Percentiles rank a stretch among this genome's conserved stretches.
Evolutionary conservation across 345 rosid genomes (phyloP).

Genomic region (Salix udensis): DNA sequence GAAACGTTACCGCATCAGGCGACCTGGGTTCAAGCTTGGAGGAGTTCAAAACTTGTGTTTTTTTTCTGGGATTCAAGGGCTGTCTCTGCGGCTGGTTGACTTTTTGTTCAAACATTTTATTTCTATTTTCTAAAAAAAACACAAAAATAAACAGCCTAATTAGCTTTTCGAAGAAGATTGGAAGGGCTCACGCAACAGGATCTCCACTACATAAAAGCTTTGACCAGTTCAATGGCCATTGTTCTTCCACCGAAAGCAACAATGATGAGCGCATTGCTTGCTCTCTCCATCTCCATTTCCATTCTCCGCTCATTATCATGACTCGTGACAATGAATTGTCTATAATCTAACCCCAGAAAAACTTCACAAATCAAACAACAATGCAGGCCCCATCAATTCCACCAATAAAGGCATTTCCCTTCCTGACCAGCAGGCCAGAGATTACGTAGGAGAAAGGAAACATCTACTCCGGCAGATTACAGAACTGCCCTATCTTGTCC

Average conservation of each 20-base stretch:
- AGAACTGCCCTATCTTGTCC: not conserved
- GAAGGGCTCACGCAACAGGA: not conserved
- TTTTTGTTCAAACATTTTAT: too few species aligned
- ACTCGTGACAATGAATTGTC: not conserved
- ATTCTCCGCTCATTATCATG: not conserved
- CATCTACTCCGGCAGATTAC: not conserved
- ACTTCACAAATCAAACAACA: not conserved
- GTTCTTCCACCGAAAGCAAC: conserved; percentile 5
- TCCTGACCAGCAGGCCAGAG: not conserved
- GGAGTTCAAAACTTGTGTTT: too few species aligned
- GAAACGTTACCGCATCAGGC: too few species aligned
- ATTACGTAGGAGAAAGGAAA: not conserved
- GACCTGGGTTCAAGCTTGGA: too few species aligned
- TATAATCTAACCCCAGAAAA: not conserved
- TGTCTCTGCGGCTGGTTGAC: too few species aligned
- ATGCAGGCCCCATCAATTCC: not conserved
- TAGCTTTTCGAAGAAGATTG: not conserved
- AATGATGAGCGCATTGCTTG: not conserved
- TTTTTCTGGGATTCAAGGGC: too few species aligned
- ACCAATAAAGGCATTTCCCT: not conserved
- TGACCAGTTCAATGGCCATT: not conserved
- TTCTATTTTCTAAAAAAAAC: too few species aligned
- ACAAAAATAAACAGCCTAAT: too few species aligned
- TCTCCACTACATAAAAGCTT: not conserved
- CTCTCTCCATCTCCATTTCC: not conserved